Evolutionary conservation across 768 basidiomycete species (phyloP).

Genomic region (Rubroboletus pulcherrimus): DNA sequence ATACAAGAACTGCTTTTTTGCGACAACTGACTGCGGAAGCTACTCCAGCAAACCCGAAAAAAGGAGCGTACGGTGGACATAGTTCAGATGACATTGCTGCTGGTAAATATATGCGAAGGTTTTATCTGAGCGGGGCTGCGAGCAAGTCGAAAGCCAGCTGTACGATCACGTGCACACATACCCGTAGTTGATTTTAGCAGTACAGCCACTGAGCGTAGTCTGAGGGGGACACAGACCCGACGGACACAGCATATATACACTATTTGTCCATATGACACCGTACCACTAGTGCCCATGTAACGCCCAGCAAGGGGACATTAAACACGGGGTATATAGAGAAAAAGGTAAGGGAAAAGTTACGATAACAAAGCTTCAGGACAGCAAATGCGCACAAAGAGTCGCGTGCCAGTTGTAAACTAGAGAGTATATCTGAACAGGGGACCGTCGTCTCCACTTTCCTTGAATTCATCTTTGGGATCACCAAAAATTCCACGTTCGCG

Average conservation of each 20-base stretch:
- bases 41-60: slow-evolving; percentile 97
- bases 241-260: background rate
- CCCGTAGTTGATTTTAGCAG: background rate
- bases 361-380: background rate
- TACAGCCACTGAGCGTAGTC: background rate
- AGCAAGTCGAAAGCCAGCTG: background rate
- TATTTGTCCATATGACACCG: background rate
- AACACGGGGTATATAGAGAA: background rate
- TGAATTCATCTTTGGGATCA: slow-evolving; percentile 37
- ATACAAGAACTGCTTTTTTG: background rate
- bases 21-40: slow-evolving; percentile 74
- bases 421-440: slow-evolving; percentile 48
- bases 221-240: background rate
- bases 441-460: slow-evolving; percentile 46
- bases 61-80: slow-evolving; percentile 93
- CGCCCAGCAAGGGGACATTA: background rate
- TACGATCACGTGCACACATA: slow-evolving; percentile 11
- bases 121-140: background rate
- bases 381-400: background rate
- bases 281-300: background rate
- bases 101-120: background rate
- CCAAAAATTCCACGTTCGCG: slow-evolving; percentile 40
- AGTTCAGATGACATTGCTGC: slow-evolving; percentile 45
- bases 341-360: background rate
- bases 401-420: background rate